Evolutionary conservation across 139 green algal genomes (phyloP).

Genomic region (Chlorella sp.): DNA sequence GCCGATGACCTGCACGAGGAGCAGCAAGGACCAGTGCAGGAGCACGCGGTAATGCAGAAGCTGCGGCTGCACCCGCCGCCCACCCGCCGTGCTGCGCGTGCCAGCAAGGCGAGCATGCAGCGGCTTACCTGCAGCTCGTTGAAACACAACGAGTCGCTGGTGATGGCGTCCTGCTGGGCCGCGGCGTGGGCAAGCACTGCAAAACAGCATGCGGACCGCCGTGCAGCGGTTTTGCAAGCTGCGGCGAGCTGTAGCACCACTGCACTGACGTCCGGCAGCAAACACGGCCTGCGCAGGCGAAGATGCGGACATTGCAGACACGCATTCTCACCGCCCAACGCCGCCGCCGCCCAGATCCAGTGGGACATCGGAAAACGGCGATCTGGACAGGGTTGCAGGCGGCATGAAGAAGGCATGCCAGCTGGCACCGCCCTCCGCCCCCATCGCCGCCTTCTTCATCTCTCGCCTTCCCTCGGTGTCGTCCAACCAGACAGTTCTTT

Average conservation of each 20-base stretch:
- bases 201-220: too few species aligned
- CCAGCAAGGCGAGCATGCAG: too few species aligned
- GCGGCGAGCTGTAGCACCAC: too few species aligned
- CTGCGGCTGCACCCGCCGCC: background rate
- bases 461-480: too few species aligned
- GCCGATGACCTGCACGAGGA: slow-evolving; percentile 29
- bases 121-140: slow-evolving; percentile 9
- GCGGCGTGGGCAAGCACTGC: background rate
- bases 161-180: background rate
- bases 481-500: too few species aligned
- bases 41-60: background rate
- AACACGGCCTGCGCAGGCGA: background rate
- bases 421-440: too few species aligned
- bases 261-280: background rate
- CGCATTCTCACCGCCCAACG: background rate
- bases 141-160: slow-evolving; percentile 4
- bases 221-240: too few species aligned
- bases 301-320: background rate
- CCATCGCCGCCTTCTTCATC: too few species aligned
- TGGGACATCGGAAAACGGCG: too few species aligned
- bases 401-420: too few species aligned
- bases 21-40: background rate
- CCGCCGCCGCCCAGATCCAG: too few species aligned
- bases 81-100: background rate
- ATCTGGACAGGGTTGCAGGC: too few species aligned